A percentile compares a stretch with the other conserved stretches of the same genome.
Conservation (phyloP, 2,329 filamentous ascomycete genomes). For the Lasiodiplodia theobromae region DNA sequence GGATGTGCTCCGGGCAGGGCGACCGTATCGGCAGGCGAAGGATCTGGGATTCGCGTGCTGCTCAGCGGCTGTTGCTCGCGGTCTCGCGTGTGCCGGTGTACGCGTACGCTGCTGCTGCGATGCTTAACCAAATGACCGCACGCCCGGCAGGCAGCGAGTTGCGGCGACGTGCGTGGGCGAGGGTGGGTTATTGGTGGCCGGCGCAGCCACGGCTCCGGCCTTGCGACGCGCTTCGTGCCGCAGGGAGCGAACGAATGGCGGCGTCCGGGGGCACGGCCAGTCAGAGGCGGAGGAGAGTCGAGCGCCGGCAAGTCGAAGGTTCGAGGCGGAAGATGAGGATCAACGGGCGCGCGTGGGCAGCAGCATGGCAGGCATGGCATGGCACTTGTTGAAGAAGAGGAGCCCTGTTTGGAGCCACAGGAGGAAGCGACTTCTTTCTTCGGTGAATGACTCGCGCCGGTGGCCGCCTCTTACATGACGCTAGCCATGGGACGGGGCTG, state of each 20-base stretch:
- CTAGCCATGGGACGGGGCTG: conserved; percentile 1
- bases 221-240: conserved; percentile 30
- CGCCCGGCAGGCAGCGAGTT: conserved; percentile 8
- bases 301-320: conserved; percentile 14
- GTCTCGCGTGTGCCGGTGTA: background rate
- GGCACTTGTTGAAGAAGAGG: background rate
- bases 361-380: conserved; percentile 12
- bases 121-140: background rate
- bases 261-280: conserved; percentile 1
- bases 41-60: conserved; percentile 10
- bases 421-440: conserved; percentile 7
- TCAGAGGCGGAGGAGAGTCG: conserved; percentile 10
- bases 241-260: conserved; percentile 27
- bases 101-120: conserved; percentile 11
- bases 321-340: conserved; percentile 17
- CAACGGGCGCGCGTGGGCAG: conserved; percentile 22
- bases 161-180: conserved; percentile 3
- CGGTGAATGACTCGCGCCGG: conserved; percentile 20
- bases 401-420: background rate
- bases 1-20: background rate
- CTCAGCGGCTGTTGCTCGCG: conserved; percentile 12
- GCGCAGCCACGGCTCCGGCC: conserved; percentile 28
- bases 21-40: background rate
- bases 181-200: conserved; percentile 15
- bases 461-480: conserved; percentile 2